phyloP scores from a whole-genome alignment of 345 rosid species.

The Eucalyptus regnans region DNA sequence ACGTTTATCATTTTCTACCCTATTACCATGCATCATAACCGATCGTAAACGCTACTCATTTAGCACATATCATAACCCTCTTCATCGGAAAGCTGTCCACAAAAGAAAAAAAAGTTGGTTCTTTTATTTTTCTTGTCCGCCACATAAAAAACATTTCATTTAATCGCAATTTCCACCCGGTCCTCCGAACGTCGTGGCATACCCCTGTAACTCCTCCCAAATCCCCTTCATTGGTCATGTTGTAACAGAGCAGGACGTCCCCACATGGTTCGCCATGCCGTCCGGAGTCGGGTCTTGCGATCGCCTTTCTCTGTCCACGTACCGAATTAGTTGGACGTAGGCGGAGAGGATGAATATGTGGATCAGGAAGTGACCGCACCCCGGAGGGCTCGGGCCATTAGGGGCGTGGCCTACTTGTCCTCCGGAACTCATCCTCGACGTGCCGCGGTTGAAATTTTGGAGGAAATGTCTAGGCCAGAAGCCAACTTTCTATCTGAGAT shows the following conservation, averaged over 20 bases:
- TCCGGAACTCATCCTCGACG: not conserved
- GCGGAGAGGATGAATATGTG: not conserved
- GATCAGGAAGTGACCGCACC: not conserved
- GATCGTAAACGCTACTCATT: not conserved
- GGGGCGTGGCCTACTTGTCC: not conserved
- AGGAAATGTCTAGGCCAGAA: not conserved
- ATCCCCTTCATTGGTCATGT: not conserved
- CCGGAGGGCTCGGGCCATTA: not conserved
- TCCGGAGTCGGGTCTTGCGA: not conserved
- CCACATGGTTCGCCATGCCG: too few relatives aligned
- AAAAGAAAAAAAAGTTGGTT: rapidly evolving
- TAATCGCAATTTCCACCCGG: not conserved
- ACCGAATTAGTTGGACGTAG: not conserved
- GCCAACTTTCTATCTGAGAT: not conserved
- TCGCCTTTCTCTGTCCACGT: too few relatives aligned
- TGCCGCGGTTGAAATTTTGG: rapidly evolving
- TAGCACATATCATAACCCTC: not conserved
- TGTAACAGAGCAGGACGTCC: not conserved
- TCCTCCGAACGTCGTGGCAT: not conserved
- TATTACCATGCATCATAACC: rapidly evolving
- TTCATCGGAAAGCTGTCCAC: not conserved
- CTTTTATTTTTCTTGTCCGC: not conserved
- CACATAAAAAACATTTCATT: not conserved
- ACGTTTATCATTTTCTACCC: not conserved
- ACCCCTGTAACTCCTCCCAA: not conserved